Conservation (phyloP, 2,329 filamentous ascomycete genomes). For the Aureobasidium sp. region DNA sequence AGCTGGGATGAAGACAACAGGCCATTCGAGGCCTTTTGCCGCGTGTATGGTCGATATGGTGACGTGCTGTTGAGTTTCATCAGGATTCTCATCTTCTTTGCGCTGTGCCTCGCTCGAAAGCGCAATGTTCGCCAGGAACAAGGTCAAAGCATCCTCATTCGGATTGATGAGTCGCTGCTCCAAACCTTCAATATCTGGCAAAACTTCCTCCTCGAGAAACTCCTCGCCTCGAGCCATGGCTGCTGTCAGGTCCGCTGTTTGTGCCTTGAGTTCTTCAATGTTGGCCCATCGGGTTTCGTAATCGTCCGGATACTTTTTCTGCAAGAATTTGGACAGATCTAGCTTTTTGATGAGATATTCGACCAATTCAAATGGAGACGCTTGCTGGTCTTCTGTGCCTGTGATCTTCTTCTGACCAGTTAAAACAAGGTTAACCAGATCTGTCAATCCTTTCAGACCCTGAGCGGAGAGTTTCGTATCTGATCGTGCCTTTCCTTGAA, state of each 20-base stretch:
- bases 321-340: conserved; percentile 64
- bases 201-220: conserved; percentile 38
- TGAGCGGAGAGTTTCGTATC: conserved; percentile 47
- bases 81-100: conserved; percentile 50
- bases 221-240: conserved; percentile 31
- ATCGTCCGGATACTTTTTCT: conserved; percentile 62
- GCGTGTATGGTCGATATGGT: conserved; percentile 96
- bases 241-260: conserved; percentile 63
- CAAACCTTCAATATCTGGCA: conserved; percentile 62
- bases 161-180: conserved; percentile 47
- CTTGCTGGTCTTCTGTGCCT: conserved; percentile 27
- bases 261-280: conserved; percentile 74
- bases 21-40: conserved; percentile 94
- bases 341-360: conserved; percentile 55
- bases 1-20: conserved; percentile 84
- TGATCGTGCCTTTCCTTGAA: conserved; percentile 43
- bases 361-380: conserved; percentile 40
- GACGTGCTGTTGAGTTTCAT: conserved; percentile 43
- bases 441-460: conserved; percentile 48
- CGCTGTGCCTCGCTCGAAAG: conserved; percentile 69
- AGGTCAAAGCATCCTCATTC: conserved; percentile 57
- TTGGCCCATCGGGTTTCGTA: conserved; percentile 78
- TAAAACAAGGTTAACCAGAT: conserved; percentile 52
- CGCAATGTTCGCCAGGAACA: conserved; percentile 83
- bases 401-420: conserved; percentile 47